Percentiles rank a stretch among this genome's conserved stretches.
These are phyloP conservation scores for Alternaria novae-zelandiae DNA, from an alignment of 2,329 filamentous ascomycete genomes.

Conservation along the genomic window DNA sequence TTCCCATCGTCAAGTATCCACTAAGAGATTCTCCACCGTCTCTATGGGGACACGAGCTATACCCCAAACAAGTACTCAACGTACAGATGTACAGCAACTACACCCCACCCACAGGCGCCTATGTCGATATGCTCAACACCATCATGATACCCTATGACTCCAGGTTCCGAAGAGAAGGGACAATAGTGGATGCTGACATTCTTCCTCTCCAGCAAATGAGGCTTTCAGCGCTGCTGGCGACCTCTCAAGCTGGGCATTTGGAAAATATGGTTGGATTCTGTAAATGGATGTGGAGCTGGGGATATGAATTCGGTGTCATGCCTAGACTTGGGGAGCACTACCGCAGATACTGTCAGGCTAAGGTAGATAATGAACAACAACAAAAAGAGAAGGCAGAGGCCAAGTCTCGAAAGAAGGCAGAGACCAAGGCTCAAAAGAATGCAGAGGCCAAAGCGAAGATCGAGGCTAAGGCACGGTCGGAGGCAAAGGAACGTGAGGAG, in stretches of 20 bases:
- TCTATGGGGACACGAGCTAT: not conserved
- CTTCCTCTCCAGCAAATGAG: not conserved
- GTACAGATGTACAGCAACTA: too few relatives aligned
- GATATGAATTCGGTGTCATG: not conserved
- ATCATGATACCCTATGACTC: not conserved
- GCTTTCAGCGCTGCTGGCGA: not conserved
- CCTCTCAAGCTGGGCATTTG: not conserved
- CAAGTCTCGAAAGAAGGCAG: too few relatives aligned
- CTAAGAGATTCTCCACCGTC: too few relatives aligned
- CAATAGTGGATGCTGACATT: fast-evolving
- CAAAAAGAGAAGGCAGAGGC: too few relatives aligned
- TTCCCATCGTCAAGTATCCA: not conserved
- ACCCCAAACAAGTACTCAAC: too few relatives aligned
- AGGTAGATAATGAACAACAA: too few relatives aligned
- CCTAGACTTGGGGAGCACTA: too few relatives aligned
- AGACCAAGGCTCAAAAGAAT: too few relatives aligned
- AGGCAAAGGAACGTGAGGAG: too few relatives aligned
- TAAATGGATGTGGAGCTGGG: not conserved
- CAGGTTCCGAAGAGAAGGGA: not conserved
- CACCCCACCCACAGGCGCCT: not conserved
- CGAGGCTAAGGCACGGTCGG: too few relatives aligned
- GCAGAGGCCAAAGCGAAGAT: too few relatives aligned
- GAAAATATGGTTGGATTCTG: not conserved
- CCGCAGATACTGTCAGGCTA: too few relatives aligned
- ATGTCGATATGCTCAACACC: not conserved